Evolutionary conservation across 495 filamentous ascomycete genomes (phyloP).

Genomic region (Lichina pygmaea): DNA sequence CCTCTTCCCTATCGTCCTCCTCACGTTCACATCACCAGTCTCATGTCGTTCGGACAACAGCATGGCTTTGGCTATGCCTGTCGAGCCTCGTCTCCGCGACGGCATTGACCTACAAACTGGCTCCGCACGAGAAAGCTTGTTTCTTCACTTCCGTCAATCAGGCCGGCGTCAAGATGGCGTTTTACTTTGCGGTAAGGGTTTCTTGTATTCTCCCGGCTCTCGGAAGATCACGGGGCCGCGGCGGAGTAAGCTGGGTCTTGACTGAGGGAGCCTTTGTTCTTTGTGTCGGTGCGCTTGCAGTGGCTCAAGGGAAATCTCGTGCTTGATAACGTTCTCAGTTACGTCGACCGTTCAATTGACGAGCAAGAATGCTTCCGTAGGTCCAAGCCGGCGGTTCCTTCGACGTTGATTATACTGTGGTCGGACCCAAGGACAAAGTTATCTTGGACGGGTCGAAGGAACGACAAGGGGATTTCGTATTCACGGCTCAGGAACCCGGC

Average conservation of each 20-base stretch:
- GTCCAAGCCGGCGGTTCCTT: conserved; percentile 92
- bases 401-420: conserved; percentile 81
- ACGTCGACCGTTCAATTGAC: not conserved
- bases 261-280: not conserved
- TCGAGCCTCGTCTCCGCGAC: conserved; percentile 38
- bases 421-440: conserved; percentile 53
- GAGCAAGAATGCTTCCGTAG: conserved; percentile 14
- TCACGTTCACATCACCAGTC: no score
- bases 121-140: conserved; percentile 78
- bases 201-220: not conserved
- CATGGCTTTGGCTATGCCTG: conserved; percentile 31
- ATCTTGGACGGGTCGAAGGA: conserved; percentile 80
- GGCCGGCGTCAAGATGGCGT: conserved; percentile 67
- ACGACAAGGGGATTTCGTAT: conserved; percentile 92
- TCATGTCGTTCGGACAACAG: no score
- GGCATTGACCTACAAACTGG: conserved; percentile 81
- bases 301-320: not conserved
- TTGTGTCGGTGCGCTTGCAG: not conserved
- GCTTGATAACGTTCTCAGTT: not conserved
- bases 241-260: not conserved
- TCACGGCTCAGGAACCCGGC: conserved; percentile 77
- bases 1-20: no score
- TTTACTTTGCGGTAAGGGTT: conserved; percentile 85
- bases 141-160: conserved; percentile 64
- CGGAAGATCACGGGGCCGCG: not conserved